Conservation (phyloP, 148 eudicot genomes). For the Heliamphora exappendiculata region DNA sequence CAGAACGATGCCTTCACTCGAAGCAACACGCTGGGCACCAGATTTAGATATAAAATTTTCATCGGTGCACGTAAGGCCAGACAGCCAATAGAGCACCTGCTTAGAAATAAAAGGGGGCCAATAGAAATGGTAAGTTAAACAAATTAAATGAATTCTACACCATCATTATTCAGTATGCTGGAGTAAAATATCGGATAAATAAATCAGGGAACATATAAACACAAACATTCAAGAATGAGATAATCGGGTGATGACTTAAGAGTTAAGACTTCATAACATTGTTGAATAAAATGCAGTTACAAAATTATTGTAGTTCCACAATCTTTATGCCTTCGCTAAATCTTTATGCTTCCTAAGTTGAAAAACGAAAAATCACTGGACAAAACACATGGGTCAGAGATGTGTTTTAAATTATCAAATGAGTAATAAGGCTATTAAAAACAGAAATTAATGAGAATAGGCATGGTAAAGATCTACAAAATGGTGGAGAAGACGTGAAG, state of each 20-base stretch:
- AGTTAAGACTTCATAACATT: background rate
- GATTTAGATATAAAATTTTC: slow-evolving; percentile 90
- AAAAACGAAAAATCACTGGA: background rate
- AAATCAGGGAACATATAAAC: background rate
- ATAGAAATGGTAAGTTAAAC: background rate
- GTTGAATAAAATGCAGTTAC: background rate
- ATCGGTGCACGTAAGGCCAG: slow-evolving; percentile 89
- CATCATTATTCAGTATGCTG: background rate
- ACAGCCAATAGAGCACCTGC: slow-evolving; percentile 95
- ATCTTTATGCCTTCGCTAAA: background rate
- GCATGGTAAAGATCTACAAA: background rate
- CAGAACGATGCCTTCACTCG: slow-evolving; percentile 75
- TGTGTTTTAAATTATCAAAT: background rate
- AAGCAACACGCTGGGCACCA: slow-evolving; percentile 95
- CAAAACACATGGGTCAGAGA: background rate
- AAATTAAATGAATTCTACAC: background rate
- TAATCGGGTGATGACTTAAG: background rate
- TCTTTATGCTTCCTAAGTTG: background rate
- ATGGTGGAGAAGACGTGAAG: background rate
- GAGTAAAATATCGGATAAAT: background rate
- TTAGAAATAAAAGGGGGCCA: background rate
- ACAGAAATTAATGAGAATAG: background rate
- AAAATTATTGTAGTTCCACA: background rate
- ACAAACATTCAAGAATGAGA: background rate
- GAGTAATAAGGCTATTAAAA: background rate